Conservation (phyloP, 139 green algal species). For the Chlamydomonas incerta region DNA sequence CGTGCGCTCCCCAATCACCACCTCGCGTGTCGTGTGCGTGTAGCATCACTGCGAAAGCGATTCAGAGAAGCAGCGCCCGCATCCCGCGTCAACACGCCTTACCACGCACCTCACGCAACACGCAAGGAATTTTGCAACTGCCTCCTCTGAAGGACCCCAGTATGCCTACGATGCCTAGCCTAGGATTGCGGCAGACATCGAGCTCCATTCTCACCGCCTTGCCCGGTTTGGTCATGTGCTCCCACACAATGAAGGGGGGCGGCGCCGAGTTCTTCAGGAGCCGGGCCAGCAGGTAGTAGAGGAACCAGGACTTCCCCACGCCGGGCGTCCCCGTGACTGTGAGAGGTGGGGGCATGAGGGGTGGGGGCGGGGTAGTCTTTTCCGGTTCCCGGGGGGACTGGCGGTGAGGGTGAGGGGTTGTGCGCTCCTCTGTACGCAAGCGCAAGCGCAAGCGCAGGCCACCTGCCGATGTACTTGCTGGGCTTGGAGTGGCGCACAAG, state of each 20-base stretch:
- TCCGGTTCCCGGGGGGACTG: no score
- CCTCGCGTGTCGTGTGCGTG: not conserved
- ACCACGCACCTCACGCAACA: no score
- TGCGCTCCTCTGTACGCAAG: no score
- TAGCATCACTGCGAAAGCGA: not conserved
- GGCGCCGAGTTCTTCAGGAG: not conserved
- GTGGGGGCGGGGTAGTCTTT: no score
- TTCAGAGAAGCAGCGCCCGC: not conserved
- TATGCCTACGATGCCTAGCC: no score
- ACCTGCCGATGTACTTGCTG: not conserved
- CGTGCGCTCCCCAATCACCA: not conserved
- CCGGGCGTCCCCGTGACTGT: conserved; percentile 12
- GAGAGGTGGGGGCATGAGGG: no score
- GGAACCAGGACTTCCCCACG: not conserved
- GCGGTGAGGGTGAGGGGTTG: no score
- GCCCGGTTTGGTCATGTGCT: not conserved
- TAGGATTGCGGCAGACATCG: not conserved
- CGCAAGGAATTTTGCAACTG: no score
- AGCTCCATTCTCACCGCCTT: not conserved
- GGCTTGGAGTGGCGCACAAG: not conserved
- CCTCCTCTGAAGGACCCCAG: no score
- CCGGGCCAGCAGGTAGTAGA: not conserved
- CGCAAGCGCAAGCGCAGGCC: not conserved
- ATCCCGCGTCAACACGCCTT: no score
- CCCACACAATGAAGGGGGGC: not conserved